Conservation (phyloP, 192 early-diverging fungal genomes). For the Chytriomyces hyalinus region DNA sequence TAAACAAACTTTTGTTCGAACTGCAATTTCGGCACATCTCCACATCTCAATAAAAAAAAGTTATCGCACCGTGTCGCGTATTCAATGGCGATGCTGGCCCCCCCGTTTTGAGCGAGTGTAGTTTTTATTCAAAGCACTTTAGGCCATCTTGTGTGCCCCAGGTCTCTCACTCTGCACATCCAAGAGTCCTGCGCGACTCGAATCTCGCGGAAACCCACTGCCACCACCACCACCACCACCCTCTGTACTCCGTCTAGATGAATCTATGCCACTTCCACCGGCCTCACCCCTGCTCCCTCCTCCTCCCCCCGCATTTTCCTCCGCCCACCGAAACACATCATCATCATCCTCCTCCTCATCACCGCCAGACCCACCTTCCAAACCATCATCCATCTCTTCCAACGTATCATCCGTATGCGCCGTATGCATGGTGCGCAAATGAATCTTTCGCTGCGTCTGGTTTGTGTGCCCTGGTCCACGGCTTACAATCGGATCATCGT, state of each 20-base stretch:
- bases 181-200: not conserved
- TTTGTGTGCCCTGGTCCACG: not conserved
- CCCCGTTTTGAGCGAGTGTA: too few relatives aligned
- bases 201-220: not conserved
- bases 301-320: conserved; percentile 38
- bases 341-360: conserved; percentile 54
- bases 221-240: too few relatives aligned
- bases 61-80: too few relatives aligned
- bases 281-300: not conserved
- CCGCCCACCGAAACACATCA: conserved; percentile 54
- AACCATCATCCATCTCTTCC: conserved; percentile 42
- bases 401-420: conserved; percentile 19
- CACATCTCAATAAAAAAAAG: too few relatives aligned
- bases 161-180: not conserved
- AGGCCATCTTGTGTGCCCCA: conserved; percentile 1
- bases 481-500: conserved; percentile 26
- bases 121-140: not conserved
- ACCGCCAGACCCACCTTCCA: not conserved
- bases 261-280: too few relatives aligned
- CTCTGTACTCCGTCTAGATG: too few relatives aligned
- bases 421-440: conserved; percentile 21
- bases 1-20: too few relatives aligned
- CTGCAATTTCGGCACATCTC: too few relatives aligned
- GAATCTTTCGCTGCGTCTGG: conserved; percentile 10
- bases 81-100: too few relatives aligned